A percentile compares a stretch with the other conserved stretches of the same genome.
These are phyloP conservation scores for Microbotryum lychnidis-dioicae DNA, from an alignment of 1,284 basidiomycete genomes.

Conservation along the genomic window DNA sequence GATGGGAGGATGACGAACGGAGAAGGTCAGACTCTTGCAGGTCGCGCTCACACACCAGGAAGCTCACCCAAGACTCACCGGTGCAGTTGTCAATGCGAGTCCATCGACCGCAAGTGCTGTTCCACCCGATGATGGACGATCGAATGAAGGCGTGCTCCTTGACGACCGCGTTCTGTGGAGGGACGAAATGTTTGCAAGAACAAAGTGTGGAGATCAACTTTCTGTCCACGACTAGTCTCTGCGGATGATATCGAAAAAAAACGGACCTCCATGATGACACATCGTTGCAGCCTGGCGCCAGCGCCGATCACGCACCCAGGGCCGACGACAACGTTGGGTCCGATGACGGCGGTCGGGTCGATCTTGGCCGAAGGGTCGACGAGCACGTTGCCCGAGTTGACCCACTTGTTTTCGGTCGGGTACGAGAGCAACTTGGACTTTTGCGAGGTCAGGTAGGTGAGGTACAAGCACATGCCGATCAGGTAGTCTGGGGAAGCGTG, in stretches of 20 bases:
- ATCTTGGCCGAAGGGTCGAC: constrained; percentile 43
- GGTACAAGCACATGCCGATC: constrained; percentile 48
- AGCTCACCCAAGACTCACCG: not conserved
- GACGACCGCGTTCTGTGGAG: constrained; percentile 38
- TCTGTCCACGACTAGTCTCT: not conserved
- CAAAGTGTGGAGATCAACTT: not conserved
- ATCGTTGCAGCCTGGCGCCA: constrained; percentile 48
- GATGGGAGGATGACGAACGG: not conserved
- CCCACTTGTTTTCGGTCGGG: constrained; percentile 42
- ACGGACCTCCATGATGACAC: constrained; percentile 44
- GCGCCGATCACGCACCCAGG: constrained; percentile 47
- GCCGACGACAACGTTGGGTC: constrained; percentile 50
- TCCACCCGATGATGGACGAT: constrained; percentile 49
- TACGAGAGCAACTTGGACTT: constrained; percentile 45
- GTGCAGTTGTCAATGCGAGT: constrained; percentile 43
- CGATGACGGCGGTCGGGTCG: constrained; percentile 45
- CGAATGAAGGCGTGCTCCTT: constrained; percentile 49
- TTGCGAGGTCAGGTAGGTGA: constrained; percentile 43
- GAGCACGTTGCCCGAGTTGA: constrained; percentile 22
- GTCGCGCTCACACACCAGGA: not conserved
- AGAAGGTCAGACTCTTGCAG: not conserved
- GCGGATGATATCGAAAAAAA: not conserved
- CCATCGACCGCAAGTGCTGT: constrained; percentile 48
- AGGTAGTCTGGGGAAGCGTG: constrained; percentile 26
- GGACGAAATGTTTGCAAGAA: not conserved